phyloP scores from a whole-genome alignment of 441 rosid genomes.

The Geranium incanum region DNA sequence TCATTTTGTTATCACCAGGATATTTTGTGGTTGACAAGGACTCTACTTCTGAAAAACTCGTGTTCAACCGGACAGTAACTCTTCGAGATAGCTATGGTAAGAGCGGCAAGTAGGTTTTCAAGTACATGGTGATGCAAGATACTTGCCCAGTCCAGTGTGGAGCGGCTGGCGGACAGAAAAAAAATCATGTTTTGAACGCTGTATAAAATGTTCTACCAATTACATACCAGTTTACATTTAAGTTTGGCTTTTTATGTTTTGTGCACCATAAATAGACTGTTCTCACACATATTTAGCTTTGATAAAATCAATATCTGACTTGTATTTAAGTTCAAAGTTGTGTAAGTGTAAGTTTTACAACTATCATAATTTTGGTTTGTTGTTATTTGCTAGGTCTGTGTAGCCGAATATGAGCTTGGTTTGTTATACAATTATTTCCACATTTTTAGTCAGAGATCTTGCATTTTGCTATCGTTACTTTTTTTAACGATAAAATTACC shows the following conservation, averaged over 20 bases:
- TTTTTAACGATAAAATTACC: no score
- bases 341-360: no score
- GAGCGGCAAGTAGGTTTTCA: slow-evolving; percentile 42
- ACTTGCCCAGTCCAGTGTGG: neutral
- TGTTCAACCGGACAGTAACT: slow-evolving; percentile 79
- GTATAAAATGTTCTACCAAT: neutral
- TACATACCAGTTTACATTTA: neutral
- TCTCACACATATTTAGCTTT: neutral
- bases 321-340: no score
- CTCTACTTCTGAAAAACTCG: slow-evolving; percentile 59
- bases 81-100: slow-evolving; percentile 66
- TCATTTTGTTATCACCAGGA: slow-evolving; percentile 36
- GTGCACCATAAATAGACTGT: neutral
- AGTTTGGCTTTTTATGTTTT: neutral
- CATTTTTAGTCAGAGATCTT: no score
- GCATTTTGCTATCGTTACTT: no score
- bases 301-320: no score
- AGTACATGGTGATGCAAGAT: neutral
- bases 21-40: slow-evolving; percentile 71
- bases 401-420: no score
- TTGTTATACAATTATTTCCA: no score
- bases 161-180: neutral
- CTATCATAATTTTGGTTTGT: no score
- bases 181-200: neutral
- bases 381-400: no score